phyloP scores from a whole-genome alignment of 441 rosid genomes.

The Rhodomyrtus psidioides region DNA sequence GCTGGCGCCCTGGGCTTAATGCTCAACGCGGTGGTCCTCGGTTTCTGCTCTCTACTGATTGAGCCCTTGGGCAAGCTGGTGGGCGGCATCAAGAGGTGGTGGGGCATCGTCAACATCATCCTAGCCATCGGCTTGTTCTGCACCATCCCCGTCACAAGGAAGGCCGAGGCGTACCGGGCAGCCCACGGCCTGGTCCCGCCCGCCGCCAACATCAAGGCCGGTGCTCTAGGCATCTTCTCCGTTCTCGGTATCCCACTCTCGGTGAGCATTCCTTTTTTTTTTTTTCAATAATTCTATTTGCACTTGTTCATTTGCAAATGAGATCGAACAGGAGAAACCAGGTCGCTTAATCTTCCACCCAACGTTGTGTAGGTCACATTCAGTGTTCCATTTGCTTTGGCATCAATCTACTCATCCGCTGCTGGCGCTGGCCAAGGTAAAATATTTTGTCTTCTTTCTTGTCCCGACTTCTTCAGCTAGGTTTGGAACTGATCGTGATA shows the following conservation, averaged over 20 bases:
- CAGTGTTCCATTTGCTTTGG: constrained; percentile 86
- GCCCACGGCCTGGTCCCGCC: constrained; percentile 23
- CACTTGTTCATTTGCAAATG: neutral
- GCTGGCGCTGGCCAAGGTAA: constrained; percentile 90
- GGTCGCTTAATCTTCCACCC: neutral
- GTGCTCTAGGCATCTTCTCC: constrained; percentile 58
- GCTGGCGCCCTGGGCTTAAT: constrained; percentile 69
- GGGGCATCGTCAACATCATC: constrained; percentile 68
- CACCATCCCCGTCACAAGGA: constrained; percentile 45
- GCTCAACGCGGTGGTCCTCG: constrained; percentile 67
- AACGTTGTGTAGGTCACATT: constrained; percentile 47
- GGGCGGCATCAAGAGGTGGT: constrained; percentile 53
- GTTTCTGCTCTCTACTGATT: constrained; percentile 33
- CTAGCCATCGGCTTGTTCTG: constrained; percentile 39
- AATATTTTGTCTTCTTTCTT: neutral
- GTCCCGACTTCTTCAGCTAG: neutral
- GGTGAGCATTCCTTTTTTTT: constrained; percentile 22
- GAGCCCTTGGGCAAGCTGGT: constrained; percentile 35
- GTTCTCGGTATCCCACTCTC: constrained; percentile 68
- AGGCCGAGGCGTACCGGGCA: constrained; percentile 33
- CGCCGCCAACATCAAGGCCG: constrained; percentile 29
- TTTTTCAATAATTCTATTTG: no score
- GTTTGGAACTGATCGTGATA: neutral
- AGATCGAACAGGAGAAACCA: neutral
- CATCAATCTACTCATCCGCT: constrained; percentile 60